phyloP scores from a whole-genome alignment of 352 stramenopile genomes.

The Phytophthora hybrid region DNA sequence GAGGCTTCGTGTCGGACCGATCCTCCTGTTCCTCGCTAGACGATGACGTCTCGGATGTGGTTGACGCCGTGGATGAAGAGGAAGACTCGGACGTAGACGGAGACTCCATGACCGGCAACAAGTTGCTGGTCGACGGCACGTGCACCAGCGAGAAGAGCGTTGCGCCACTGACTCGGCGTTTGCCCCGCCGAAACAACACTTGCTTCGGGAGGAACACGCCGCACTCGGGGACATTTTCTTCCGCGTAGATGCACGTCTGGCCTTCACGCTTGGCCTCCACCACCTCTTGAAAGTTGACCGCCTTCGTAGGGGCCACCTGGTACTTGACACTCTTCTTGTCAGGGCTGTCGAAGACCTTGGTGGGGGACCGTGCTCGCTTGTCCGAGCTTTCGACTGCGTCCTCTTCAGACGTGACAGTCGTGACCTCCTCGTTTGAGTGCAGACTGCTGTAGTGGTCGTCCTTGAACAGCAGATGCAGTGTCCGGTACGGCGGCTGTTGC shows the following conservation, averaged over 20 bases:
- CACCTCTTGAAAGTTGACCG: constrained; percentile 24
- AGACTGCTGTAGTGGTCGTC: constrained; percentile 68
- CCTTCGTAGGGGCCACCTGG: constrained; percentile 7
- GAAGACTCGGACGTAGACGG: constrained; percentile 25
- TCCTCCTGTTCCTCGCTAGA: constrained; percentile 25
- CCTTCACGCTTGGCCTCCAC: constrained; percentile 25
- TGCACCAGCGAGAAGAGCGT: constrained; percentile 45
- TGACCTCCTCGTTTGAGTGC: constrained; percentile 30
- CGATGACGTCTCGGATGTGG: constrained; percentile 21
- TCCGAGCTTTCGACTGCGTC: constrained; percentile 5
- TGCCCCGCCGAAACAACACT: constrained; percentile 45
- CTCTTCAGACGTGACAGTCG: constrained; percentile 10
- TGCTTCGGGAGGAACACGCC: constrained; percentile 46
- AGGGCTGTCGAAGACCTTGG: constrained; percentile 4
- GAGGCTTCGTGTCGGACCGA: constrained; percentile 1
- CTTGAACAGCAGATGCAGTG: constrained; percentile 59
- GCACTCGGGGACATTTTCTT: constrained; percentile 29
- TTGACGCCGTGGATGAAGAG: constrained; percentile 5
- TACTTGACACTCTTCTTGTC: constrained; percentile 25
- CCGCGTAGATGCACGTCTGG: constrained; percentile 10
- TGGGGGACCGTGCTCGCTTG: constrained; percentile 32
- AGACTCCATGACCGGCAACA: constrained; percentile 24
- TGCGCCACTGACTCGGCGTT: constrained; percentile 34
- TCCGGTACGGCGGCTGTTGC: constrained; percentile 38
- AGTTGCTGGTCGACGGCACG: constrained; percentile 26